phyloP scores from a whole-genome alignment of 352 stramenopile species.

The Peronospora tabacina region DNA sequence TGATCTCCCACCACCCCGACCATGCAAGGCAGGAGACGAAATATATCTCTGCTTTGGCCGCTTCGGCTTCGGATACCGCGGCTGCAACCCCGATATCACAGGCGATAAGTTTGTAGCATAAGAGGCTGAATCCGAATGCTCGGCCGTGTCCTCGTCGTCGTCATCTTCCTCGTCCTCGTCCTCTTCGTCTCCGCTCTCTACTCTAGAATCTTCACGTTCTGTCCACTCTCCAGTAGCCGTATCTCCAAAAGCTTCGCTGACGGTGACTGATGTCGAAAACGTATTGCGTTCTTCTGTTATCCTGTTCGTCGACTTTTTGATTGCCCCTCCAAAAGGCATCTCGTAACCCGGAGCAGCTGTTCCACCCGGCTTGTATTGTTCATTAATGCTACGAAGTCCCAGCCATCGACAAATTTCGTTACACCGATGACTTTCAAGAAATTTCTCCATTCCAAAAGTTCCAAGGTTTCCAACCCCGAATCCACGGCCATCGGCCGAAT shows the following conservation, averaged over 20 bases:
- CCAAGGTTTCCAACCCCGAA: slow-evolving; percentile 82
- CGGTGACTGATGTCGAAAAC: slow-evolving; percentile 71
- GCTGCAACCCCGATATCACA: slow-evolving; percentile 19
- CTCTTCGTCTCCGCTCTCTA: slow-evolving; percentile 23
- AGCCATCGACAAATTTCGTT: slow-evolving; percentile 84
- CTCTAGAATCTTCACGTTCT: slow-evolving; percentile 15
- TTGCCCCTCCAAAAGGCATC: slow-evolving; percentile 67
- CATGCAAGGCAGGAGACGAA: slow-evolving; percentile 10
- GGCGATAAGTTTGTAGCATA: slow-evolving; percentile 25
- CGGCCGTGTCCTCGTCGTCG: slow-evolving; percentile 15
- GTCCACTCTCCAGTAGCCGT: slow-evolving; percentile 28
- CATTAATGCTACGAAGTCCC: slow-evolving; percentile 63
- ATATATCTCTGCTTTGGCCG: slow-evolving; percentile 15
- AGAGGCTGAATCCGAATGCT: slow-evolving; percentile 26
- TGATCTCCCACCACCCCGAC: slow-evolving; percentile 10
- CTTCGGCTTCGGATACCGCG: slow-evolving; percentile 14
- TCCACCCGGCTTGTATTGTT: slow-evolving; percentile 67
- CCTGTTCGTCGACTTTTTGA: slow-evolving; percentile 77
- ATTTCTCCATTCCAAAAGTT: slow-evolving; percentile 83
- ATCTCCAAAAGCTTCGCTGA: slow-evolving; percentile 66
- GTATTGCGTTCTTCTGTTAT: slow-evolving; percentile 80
- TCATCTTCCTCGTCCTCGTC: slow-evolving; percentile 26
- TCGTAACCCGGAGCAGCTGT: slow-evolving; percentile 71
- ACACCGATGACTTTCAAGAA: slow-evolving; percentile 78
- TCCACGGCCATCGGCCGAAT: slow-evolving; percentile 64